Base-by-base conservation (phyloP, 768 basidiomycete genomes). In the Naganishia friedmannii region DNA sequence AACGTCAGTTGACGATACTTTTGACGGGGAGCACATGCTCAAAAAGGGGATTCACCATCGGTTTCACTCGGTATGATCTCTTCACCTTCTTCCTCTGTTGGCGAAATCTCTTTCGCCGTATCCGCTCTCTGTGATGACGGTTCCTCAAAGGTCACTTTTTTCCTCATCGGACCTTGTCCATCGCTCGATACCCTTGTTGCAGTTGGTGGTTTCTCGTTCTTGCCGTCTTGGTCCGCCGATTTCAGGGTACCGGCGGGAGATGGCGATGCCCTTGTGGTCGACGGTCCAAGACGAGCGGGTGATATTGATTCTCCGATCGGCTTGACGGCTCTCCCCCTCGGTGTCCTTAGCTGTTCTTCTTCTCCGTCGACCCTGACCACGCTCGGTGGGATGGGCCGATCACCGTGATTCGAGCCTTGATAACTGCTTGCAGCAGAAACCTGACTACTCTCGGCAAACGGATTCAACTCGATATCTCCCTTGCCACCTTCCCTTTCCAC, bases 91-190 rank as follows among this genome's bases (percentile, higher is more conserved):
- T 73, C 72, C 48, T 67, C 53, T 46, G 13, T 29, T 6, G 32
- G 46, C 29, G 28, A 23, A 19, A 51, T 37, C 23, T 45, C 34
- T 3, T 9, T 29, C 26, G 21, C n/a, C 21, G 32, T 23, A 42
- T 60, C 51, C 10, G 34, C 21, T 13, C 39, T 60, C 21, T 34
- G 46, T 48, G 54, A 19, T 28, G 42, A 46, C 12, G 78, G 73
- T 66, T 80, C 79, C n/a, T 78, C 75, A 66, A 80, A 80, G 26
- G 72, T 79, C 32, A 80, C 80, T 53, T 73, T 75, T 21, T 68
- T 73, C 63, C 75, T 77, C 5, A 51, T n/a, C 26, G 46, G 65
- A 17, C 45, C 23, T 29, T 66, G 42, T 46, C 58, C 45, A 53
- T 32, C 28, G 19, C 51, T 66, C 15, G 51, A 28, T 42, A 21